Base-by-base conservation (phyloP, 75 land plant genomes). In the Cryptomeria japonica region DNA sequence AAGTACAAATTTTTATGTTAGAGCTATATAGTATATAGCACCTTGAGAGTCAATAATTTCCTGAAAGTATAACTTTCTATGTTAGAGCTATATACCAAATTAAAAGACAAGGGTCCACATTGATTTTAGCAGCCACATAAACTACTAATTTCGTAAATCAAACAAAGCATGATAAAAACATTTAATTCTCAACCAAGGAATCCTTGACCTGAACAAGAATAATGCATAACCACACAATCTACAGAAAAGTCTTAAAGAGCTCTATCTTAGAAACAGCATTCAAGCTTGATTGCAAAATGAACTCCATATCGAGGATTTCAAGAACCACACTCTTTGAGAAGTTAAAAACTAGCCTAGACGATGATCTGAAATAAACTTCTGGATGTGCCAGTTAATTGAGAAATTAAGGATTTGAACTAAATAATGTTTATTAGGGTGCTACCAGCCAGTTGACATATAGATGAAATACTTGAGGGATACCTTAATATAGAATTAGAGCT, bases 71-170 rank as follows among this genome's bases (percentile, higher is more conserved):
- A 3, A 58, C 49, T 41, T 84, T 32, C 9, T 55, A 55, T 84
- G 39, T 84, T 55, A 53, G 61, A 84, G 53, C 9, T 51, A 84
- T 84, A 84, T 47, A n/a, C 31, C 31, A 42, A 80, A 18, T 80
- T n/a, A 12, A 44, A 80, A 9, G 49, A 42, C 3, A 39, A 58
- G 53, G 6, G 8, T 64, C 5, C 70, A 64, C 70, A 25, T 64
- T 64, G 28, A 73, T 32, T 73, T 73, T 16, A 34, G 77, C 36
- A 34, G 34, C 12, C 34, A 32, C 34, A 44, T 11, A 44, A 80
- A 25, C 47, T 82, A 0, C 32, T 32, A 82, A 44, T 82, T 36
- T 41, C 84, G 3, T 82, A 28, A 41, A 11, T 28, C 44, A 44
- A 37, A 85, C 32, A 53, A 85, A 85, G 7, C 10, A 31, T 61